Evolutionary conservation across 1,284 basidiomycete species (phyloP).

Genomic region (Chondrostereum purpureum): DNA sequence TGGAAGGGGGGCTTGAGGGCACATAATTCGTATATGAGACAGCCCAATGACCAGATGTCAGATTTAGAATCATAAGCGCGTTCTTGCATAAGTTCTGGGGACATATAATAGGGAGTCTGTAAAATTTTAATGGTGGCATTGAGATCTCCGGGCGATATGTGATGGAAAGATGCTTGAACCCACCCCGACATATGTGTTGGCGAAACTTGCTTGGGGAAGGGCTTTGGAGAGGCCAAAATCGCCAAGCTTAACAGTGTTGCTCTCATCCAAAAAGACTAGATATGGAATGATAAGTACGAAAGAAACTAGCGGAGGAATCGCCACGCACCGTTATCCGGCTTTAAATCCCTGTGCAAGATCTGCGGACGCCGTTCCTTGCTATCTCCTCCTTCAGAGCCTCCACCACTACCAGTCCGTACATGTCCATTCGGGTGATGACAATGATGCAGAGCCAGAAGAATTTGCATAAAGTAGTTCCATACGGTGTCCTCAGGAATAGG

Average conservation of each 20-base stretch:
- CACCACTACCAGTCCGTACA: constrained; percentile 36
- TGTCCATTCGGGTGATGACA: constrained; percentile 65
- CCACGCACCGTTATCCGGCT: constrained; percentile 88
- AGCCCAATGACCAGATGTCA: constrained; percentile 97
- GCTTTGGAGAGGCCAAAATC: constrained; percentile 96
- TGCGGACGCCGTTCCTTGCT: constrained; percentile 55
- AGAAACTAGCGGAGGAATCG: background rate
- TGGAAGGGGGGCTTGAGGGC: constrained; percentile 88
- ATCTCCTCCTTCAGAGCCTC: constrained; percentile 28
- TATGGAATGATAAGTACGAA: constrained; percentile 9
- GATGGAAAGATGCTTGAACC: constrained; percentile 30
- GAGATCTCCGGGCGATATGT: constrained; percentile 1
- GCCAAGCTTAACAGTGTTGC: constrained; percentile 82
- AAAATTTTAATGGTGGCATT: too few relatives aligned
- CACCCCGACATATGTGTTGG: constrained; percentile 95
- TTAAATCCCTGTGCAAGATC: constrained; percentile 91
- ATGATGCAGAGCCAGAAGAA: constrained; percentile 83
- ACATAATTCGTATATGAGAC: constrained; percentile 93
- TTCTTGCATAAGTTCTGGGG: constrained; percentile 93
- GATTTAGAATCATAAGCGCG: constrained; percentile 96
- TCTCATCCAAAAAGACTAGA: constrained; percentile 78
- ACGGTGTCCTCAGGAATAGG: constrained; percentile 86
- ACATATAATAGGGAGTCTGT: constrained; percentile 99
- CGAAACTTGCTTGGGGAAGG: constrained; percentile 80
- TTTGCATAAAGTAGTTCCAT: constrained; percentile 94